Percentiles rank a stretch among this genome's conserved stretches.
Evolutionary conservation across 345 rosid genomes (phyloP).

Genomic region (Mallotus nudiflorus): DNA sequence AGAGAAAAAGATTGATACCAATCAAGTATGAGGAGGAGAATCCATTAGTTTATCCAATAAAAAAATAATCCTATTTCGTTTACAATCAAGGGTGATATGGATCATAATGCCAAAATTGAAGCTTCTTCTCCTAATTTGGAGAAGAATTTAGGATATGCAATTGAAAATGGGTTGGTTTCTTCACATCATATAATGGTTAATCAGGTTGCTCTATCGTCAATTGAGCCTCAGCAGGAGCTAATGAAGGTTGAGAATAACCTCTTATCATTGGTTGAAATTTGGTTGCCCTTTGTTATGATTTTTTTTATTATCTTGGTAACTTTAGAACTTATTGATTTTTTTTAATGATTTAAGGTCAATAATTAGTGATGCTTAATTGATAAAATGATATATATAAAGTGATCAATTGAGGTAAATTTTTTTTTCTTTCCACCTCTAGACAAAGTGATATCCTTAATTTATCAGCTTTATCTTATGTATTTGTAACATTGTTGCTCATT

Average conservation of each 20-base stretch:
- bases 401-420: no score
- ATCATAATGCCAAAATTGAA: conserved; percentile 51
- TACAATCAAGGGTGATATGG: conserved; percentile 51
- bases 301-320: not conserved
- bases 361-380: no score
- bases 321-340: no score
- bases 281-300: not conserved
- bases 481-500: no score
- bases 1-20: conserved; percentile 85
- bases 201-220: not conserved
- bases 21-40: conserved; percentile 81
- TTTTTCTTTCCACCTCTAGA: no score
- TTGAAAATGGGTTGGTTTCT: conserved; percentile 23
- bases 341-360: no score
- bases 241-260: conserved; percentile 13
- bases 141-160: conserved; percentile 26
- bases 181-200: not conserved
- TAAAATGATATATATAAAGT: no score
- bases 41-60: conserved; percentile 41
- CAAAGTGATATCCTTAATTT: no score
- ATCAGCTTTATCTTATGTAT: no score
- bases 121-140: conserved; percentile 42
- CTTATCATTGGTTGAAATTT: conserved; percentile 5
- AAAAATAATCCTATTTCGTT: conserved; percentile 49
- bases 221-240: conserved; percentile 4